Percentiles rank a stretch among this genome's conserved stretches.
phyloP scores from a whole-genome alignment of 345 rosid species.

The Alliaria petiolata region DNA sequence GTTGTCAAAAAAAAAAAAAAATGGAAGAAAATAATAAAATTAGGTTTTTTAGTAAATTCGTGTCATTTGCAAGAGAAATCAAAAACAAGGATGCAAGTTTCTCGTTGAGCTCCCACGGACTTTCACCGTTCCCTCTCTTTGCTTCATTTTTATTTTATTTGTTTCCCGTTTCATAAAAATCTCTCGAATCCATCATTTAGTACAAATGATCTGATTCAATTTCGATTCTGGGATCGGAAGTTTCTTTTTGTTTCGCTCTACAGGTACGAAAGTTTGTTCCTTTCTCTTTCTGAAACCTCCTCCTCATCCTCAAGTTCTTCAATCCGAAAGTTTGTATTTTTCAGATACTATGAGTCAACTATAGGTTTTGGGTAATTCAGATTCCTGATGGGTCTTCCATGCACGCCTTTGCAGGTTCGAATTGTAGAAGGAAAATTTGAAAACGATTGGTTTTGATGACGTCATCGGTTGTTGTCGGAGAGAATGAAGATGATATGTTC shows the following conservation, averaged over 20 bases:
- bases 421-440: neutral
- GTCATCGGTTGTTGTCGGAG: constrained; percentile 30
- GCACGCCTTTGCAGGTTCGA: constrained; percentile 7
- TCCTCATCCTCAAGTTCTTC: neutral
- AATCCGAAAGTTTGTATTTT: constrained; percentile 5
- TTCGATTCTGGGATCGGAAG: neutral
- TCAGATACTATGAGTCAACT: neutral
- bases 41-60: too few relatives aligned
- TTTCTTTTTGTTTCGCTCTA: neutral
- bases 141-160: neutral
- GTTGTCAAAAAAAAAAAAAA: too few relatives aligned
- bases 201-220: neutral
- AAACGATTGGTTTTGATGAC: constrained; percentile 17
- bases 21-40: neutral
- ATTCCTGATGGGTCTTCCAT: neutral
- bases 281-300: neutral
- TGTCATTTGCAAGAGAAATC: neutral
- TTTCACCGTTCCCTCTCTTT: too few relatives aligned
- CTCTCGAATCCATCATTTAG: neutral
- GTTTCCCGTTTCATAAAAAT: neutral
- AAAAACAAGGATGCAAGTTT: constrained; percentile 1
- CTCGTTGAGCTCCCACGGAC: constrained; percentile 1
- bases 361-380: neutral
- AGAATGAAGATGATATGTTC: constrained; percentile 42
- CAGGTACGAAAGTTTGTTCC: constrained; percentile 6